Base-by-base conservation (phyloP, 164 flowering plant genomes). In the Echeveria elegans region DNA sequence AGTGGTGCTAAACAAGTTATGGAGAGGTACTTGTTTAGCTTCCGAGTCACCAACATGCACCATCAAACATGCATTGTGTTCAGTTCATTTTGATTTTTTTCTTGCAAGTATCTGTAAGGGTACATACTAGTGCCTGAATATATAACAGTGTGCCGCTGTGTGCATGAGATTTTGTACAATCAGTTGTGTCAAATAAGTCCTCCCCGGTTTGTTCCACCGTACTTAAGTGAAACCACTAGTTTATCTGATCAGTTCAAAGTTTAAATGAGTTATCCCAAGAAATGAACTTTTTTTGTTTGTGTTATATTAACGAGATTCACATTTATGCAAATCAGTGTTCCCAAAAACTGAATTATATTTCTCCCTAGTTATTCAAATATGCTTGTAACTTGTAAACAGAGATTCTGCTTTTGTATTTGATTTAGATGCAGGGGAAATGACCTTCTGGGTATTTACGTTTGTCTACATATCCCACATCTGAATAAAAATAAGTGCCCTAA, bases 21-120 rank as follows among this genome's bases (percentile, higher is more conserved):
- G 40, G 66, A 29, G 45, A 40, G 34, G 59, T 52, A 53, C 52
- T 30, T 50, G 65, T 29, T 62, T 62, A 5, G 12, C 40, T 52
- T 26, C 56, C 21, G 26, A n/a, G 10, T 50, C 6, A 5, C 26
- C 10, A 50, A 62, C 21, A 19, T n/a, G 30, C 45, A 31, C 21
- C 7, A 52, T 23, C 23, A 52, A 52, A 52, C 26, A 21, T 52
- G 53, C 53, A 48, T 19, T 19, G 2, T 65, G 91, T 80, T 14
- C 53, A 48, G 23, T 18, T n/a, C 53, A n/a, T 48, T 19, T 48
- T 48, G 23, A n/a, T 19, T 48, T 48, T 48, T n/a, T n/a, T n/a
- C 23, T 19, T 23, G 19, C 53, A 48, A 48, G 53, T 19, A 48
- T 48, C n/a, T 16, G 41, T 0, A 12, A 45, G 15, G 15, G 48